phyloP scores from a whole-genome alignment of 2,329 filamentous ascomycete genomes.

The Claviceps arundinis region DNA sequence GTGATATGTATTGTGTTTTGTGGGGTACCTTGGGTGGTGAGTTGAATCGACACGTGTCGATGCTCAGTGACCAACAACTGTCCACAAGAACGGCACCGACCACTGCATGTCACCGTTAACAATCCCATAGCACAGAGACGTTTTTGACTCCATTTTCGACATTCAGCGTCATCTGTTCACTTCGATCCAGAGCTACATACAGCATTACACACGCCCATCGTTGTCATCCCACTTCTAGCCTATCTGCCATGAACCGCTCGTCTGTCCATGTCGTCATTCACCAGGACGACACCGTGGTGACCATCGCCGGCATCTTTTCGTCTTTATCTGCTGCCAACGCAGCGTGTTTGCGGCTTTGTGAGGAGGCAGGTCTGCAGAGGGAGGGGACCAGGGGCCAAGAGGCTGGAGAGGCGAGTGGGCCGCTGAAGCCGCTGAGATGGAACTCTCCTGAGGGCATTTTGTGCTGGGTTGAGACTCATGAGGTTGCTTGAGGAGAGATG shows the following conservation, averaged over 20 bases:
- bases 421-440: constrained; percentile 20
- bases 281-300: constrained; percentile 14
- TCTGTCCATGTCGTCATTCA: constrained; percentile 21
- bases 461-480: constrained; percentile 25
- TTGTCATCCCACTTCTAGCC: not conserved
- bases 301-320: constrained; percentile 19
- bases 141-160: too few relatives aligned
- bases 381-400: constrained; percentile 7
- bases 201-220: too few relatives aligned
- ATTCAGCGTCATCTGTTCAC: not conserved
- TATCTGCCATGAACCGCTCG: not conserved
- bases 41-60: too few relatives aligned
- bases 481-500: constrained; percentile 7
- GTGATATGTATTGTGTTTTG: too few relatives aligned
- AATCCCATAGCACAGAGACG: too few relatives aligned
- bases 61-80: too few relatives aligned
- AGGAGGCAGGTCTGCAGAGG: constrained; percentile 14
- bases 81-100: too few relatives aligned
- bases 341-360: constrained; percentile 17
- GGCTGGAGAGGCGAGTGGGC: constrained; percentile 7
- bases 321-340: constrained; percentile 23
- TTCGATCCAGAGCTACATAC: too few relatives aligned
- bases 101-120: too few relatives aligned
- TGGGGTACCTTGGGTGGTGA: too few relatives aligned
- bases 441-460: constrained; percentile 20